These are phyloP conservation scores for Poa pratensis DNA, from an alignment of 176 grass and related monocot species.

Conservation along the genomic window DNA sequence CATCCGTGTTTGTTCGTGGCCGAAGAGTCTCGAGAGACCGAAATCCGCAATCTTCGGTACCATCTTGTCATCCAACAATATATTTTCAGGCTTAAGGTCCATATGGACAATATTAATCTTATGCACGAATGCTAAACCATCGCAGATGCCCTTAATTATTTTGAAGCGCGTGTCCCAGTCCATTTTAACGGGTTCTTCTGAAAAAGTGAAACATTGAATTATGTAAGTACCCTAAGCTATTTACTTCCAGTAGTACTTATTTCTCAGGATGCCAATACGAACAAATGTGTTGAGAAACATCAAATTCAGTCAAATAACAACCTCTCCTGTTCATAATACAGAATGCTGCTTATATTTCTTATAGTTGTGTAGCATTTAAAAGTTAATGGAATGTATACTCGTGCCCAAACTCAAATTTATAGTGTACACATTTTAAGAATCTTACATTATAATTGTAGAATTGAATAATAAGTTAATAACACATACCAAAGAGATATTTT, in stretches of 20 bases:
- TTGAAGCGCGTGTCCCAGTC: conserved; percentile 35
- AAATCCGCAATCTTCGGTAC: conserved; percentile 48
- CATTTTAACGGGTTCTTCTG: not conserved
- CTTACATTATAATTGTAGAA: not conserved
- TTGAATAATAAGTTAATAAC: not conserved
- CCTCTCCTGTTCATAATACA: not conserved
- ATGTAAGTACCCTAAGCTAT: not conserved
- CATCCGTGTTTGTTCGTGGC: conserved; percentile 43
- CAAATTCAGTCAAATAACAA: not conserved
- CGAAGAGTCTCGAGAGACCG: conserved; percentile 38
- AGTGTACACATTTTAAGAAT: not conserved
- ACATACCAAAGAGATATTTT: conserved; percentile 42
- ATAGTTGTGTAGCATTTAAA: not conserved
- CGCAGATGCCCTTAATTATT: conserved; percentile 45
- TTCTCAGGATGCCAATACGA: not conserved
- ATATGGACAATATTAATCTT: conserved; percentile 30
- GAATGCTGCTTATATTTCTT: not conserved
- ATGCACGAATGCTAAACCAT: conserved; percentile 34
- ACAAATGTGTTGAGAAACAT: not conserved
- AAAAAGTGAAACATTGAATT: not conserved
- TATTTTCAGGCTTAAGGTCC: conserved; percentile 40
- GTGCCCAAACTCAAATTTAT: not conserved
- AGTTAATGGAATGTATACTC: not conserved
- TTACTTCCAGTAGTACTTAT: not conserved
- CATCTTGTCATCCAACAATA: conserved; percentile 44